phyloP scores from a whole-genome alignment of 345 rosid genomes.

The Moricandia moricandioides region DNA sequence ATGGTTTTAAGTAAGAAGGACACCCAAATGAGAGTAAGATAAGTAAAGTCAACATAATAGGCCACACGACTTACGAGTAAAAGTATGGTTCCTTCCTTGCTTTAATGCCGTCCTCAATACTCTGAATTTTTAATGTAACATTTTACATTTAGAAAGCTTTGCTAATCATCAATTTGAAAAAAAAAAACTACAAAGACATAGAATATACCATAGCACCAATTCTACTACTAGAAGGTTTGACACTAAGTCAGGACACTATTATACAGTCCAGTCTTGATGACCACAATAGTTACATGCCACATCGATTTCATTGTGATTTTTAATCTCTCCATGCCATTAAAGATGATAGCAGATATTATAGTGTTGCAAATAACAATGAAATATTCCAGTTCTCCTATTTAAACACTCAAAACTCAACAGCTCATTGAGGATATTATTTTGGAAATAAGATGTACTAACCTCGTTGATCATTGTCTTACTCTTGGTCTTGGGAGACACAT shows the following conservation, averaged over 20 bases:
- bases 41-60: constrained; percentile 6
- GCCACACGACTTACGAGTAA: constrained; percentile 56
- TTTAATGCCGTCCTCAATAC: constrained; percentile 68
- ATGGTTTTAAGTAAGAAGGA: constrained; percentile 8
- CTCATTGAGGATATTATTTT: neutral
- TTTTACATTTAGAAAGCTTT: constrained; percentile 3
- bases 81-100: constrained; percentile 86
- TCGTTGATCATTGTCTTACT: constrained; percentile 49
- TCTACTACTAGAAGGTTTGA: constrained; percentile 17
- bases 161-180: neutral
- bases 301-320: neutral
- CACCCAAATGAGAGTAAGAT: constrained; percentile 12
- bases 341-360: neutral
- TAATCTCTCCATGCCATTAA: neutral
- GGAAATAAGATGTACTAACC: constrained; percentile 48
- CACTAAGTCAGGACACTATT: neutral
- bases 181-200: neutral
- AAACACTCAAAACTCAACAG: constrained; percentile 11
- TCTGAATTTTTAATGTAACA: constrained; percentile 36
- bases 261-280: too few species aligned
- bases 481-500: constrained; percentile 59
- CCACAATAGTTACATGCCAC: neutral
- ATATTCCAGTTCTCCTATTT: constrained; percentile 9
- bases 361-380: constrained; percentile 9
- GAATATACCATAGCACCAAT: constrained; percentile 12